phyloP scores from a whole-genome alignment of 2,329 filamentous ascomycete genomes.

The Diaporthe sp. region DNA sequence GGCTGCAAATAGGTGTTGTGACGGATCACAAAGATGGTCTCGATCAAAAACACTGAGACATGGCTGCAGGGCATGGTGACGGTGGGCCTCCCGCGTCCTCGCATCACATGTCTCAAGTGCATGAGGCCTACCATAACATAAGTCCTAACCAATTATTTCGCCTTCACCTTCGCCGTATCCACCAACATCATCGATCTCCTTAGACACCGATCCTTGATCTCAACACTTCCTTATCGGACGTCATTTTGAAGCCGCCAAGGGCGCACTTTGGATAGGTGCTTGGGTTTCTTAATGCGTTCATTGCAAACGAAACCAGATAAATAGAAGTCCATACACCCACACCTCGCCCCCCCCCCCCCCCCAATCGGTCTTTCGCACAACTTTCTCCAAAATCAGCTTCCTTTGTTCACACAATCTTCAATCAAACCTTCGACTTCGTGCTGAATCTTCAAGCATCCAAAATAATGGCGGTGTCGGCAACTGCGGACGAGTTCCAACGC shows the following conservation, averaged over 20 bases:
- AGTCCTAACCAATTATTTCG: background rate
- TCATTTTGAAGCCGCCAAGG: too few relatives aligned
- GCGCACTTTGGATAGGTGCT: background rate
- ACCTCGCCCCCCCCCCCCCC: too few relatives aligned
- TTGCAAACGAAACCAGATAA: background rate
- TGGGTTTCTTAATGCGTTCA: background rate
- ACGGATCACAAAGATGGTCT: too few relatives aligned
- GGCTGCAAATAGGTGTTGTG: too few relatives aligned
- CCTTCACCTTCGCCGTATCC: background rate
- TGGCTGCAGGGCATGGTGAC: background rate
- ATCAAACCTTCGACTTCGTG: background rate
- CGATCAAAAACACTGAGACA: background rate
- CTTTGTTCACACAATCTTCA: background rate
- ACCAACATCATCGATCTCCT: background rate
- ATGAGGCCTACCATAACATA: background rate
- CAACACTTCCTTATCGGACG: background rate
- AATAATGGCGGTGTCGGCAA: background rate
- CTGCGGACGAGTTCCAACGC: background rate
- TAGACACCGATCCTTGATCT: background rate
- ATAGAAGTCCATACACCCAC: background rate
- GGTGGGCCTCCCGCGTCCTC: background rate
- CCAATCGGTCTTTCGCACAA: background rate
- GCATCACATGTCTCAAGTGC: background rate
- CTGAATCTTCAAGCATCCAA: background rate
- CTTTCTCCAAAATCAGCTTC: background rate